Evolutionary conservation across 352 stramenopile genomes (phyloP).

Genomic region (Phytophthora macrochlamydospora): DNA sequence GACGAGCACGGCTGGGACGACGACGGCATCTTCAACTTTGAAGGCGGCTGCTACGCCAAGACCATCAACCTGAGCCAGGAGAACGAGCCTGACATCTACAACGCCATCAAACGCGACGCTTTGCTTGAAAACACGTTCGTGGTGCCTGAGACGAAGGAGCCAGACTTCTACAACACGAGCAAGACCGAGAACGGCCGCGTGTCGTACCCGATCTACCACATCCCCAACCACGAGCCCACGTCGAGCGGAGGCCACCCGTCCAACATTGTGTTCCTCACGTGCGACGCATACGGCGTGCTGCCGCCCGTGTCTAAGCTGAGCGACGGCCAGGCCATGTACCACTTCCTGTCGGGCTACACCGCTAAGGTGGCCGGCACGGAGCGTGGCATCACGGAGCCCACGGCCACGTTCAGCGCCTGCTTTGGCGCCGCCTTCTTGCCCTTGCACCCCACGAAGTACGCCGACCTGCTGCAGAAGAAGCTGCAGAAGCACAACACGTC

Average conservation of each 20-base stretch:
- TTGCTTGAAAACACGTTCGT: slow-evolving; percentile 97
- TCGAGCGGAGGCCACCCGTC: slow-evolving; percentile 94
- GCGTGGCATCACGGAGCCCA: slow-evolving; percentile 95
- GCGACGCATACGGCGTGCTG: slow-evolving; percentile 98
- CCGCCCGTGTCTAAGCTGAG: slow-evolving; percentile 96
- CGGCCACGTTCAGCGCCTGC: slow-evolving; percentile 96
- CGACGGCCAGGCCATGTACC: slow-evolving; percentile 97
- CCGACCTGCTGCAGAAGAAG: slow-evolving; percentile 97
- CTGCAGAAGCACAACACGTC: slow-evolving; percentile 94
- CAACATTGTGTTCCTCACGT: slow-evolving; percentile 98
- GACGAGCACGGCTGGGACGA: slow-evolving; percentile 98
- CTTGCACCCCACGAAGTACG: slow-evolving; percentile 97
- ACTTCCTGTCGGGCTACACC: slow-evolving; percentile 98
- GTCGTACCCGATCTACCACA: slow-evolving; percentile 99
- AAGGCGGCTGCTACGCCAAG: slow-evolving; percentile 99
- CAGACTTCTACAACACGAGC: slow-evolving; percentile 95
- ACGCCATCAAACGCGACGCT: slow-evolving; percentile 96
- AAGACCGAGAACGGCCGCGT: slow-evolving; percentile 99
- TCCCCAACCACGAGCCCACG: slow-evolving; percentile 92
- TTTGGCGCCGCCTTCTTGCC: slow-evolving; percentile 98
- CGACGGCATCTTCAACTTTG: slow-evolving; percentile 99
- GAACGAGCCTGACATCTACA: slow-evolving; percentile 98
- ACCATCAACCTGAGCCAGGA: slow-evolving; percentile 96
- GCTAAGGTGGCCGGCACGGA: slow-evolving; percentile 99
- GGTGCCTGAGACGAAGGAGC: slow-evolving; percentile 63